phyloP scores from a whole-genome alignment of 108 stramenopile genomes.

The Conticribra weissflogii region DNA sequence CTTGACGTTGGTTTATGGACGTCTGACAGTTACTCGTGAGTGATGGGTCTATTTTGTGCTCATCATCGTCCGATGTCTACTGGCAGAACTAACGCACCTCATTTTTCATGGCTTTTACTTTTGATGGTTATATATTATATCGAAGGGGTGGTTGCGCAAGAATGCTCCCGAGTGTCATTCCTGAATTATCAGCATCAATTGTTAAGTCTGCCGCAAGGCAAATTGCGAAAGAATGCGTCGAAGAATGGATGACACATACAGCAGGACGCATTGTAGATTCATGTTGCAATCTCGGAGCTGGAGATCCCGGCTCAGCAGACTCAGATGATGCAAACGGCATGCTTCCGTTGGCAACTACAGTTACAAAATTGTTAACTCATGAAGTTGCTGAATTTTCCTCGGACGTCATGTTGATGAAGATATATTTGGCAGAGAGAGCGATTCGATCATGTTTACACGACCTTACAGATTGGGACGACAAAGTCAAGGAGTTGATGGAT shows the following conservation, averaged over 20 bases:
- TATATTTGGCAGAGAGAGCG: conserved; percentile 19
- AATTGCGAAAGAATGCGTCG: conserved; percentile 19
- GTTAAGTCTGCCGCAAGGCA: conserved; percentile 25
- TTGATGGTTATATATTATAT: too few species aligned
- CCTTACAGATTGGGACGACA: conserved; percentile 22
- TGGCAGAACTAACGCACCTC: too few species aligned
- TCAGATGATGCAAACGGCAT: conserved; percentile 33
- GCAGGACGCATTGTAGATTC: conserved; percentile 31
- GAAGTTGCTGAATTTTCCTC: conserved; percentile 7
- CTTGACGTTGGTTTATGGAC: conserved; percentile 36
- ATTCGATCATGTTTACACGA: conserved; percentile 19
- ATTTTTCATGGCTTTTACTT: too few species aligned
- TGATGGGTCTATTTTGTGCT: conserved; percentile 6
- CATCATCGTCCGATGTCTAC: background rate
- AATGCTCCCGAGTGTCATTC: conserved; percentile 17
- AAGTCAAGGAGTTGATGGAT: conserved; percentile 13
- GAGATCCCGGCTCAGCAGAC: conserved; percentile 34
- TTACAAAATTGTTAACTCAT: conserved; percentile 15
- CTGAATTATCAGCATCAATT: conserved; percentile 15
- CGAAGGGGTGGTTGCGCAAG: conserved; percentile 3
- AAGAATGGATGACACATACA: conserved; percentile 28
- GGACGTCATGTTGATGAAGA: conserved; percentile 24
- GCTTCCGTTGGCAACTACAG: conserved; percentile 31
- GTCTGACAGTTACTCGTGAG: conserved; percentile 15
- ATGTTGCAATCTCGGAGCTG: conserved; percentile 22